A percentile compares a stretch with the other conserved stretches of the same genome.
These are phyloP conservation scores for Colletotrichum tofieldiae DNA, from an alignment of 2,329 filamentous ascomycete genomes.

Conservation along the genomic window DNA sequence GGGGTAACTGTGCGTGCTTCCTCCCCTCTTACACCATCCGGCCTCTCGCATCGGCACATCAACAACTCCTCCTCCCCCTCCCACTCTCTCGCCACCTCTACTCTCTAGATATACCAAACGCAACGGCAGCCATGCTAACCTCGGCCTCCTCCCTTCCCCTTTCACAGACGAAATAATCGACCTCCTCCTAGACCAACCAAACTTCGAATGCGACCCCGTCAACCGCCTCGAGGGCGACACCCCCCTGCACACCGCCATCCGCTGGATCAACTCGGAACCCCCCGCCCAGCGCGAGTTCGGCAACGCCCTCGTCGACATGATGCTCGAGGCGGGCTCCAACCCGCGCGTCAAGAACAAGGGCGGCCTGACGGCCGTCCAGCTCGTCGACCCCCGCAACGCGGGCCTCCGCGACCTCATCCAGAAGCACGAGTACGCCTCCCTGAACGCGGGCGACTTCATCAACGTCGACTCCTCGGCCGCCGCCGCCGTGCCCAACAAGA, in stretches of 20 bases:
- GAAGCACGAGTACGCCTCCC: slow-evolving; percentile 77
- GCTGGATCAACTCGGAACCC: slow-evolving; percentile 80
- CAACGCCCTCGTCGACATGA: slow-evolving; percentile 79
- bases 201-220: slow-evolving; percentile 87
- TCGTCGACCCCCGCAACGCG: slow-evolving; percentile 80
- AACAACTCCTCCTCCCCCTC: background rate
- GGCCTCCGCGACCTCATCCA: slow-evolving; percentile 75
- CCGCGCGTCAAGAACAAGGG: slow-evolving; percentile 77
- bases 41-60: background rate
- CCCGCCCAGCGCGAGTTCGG: slow-evolving; percentile 76
- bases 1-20: slow-evolving; percentile 82
- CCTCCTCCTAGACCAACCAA: slow-evolving; percentile 84
- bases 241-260: slow-evolving; percentile 83
- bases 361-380: slow-evolving; percentile 78
- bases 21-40: background rate
- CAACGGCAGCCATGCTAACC: background rate
- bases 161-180: slow-evolving; percentile 84
- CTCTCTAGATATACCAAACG: background rate
- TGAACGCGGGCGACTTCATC: slow-evolving; percentile 73
- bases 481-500: slow-evolving; percentile 17
- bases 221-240: slow-evolving; percentile 82
- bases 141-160: background rate
- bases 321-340: slow-evolving; percentile 83
- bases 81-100: background rate
- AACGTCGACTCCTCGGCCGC: slow-evolving; percentile 50